Percentiles rank a stretch among this genome's conserved stretches.
These are phyloP conservation scores for Talaromyces funiculosus DNA, from an alignment of 2,329 filamentous ascomycete species.

Conservation along the genomic window DNA sequence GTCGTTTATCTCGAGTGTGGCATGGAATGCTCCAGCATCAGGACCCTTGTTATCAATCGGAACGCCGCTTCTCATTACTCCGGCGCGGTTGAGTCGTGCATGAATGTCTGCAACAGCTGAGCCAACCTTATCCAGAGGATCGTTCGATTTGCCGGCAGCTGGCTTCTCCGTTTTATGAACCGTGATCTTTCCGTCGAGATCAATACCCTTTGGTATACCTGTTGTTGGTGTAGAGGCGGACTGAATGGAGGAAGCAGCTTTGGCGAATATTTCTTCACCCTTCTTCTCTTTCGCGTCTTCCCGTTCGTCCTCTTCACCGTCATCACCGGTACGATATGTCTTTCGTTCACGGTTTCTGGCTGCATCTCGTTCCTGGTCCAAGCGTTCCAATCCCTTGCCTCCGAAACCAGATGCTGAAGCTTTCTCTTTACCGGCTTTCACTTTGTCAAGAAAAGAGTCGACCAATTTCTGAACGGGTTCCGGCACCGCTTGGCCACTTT, in stretches of 20 bases:
- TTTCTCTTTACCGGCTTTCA: conserved; percentile 88
- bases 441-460: conserved; percentile 74
- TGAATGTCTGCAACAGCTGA: conserved; percentile 91
- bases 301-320: conserved; percentile 65
- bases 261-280: conserved; percentile 49
- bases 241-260: conserved; percentile 60
- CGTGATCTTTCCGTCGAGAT: conserved; percentile 64
- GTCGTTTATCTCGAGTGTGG: conserved; percentile 97
- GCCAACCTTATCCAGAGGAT: conserved; percentile 76
- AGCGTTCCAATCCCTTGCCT: conserved; percentile 84
- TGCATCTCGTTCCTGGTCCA: conserved; percentile 86
- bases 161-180: conserved; percentile 65
- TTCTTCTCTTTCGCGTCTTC: conserved; percentile 68
- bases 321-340: conserved; percentile 84
- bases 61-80: conserved; percentile 82
- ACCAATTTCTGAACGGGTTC: conserved; percentile 58
- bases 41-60: conserved; percentile 98
- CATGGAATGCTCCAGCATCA: conserved; percentile 93
- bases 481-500: conserved; percentile 80
- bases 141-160: conserved; percentile 45
- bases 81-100: conserved; percentile 79
- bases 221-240: conserved; percentile 48
- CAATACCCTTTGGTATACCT: conserved; percentile 51
- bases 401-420: conserved; percentile 79
- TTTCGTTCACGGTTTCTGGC: conserved; percentile 81